Conservation (phyloP, 1,284 basidiomycete genomes). For the Golubevia pallescens region DNA sequence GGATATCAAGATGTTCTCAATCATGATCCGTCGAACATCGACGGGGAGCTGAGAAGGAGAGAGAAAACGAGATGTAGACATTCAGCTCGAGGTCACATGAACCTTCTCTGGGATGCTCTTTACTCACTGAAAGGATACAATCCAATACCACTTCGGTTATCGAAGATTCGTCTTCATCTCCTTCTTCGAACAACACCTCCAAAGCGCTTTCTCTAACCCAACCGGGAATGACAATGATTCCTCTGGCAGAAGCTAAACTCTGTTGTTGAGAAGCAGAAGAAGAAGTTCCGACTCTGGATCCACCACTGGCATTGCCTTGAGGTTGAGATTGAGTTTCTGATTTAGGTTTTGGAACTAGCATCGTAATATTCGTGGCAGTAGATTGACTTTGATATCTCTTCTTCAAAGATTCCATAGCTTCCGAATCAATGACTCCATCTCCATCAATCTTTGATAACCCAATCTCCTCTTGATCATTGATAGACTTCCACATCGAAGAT, state of each 20-base stretch:
- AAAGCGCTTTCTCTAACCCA: conserved; percentile 53
- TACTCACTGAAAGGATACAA: conserved; percentile 6
- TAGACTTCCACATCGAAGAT: neutral
- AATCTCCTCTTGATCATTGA: neutral
- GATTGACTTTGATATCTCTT: neutral
- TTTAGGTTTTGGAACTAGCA: neutral
- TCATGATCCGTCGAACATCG: too few species aligned
- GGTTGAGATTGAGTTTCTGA: neutral
- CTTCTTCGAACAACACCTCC: conserved; percentile 45
- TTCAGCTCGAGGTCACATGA: neutral
- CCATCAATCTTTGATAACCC: neutral
- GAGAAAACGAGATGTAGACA: neutral
- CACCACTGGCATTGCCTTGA: too few species aligned
- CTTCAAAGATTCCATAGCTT: conserved; percentile 3
- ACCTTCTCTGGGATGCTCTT: too few species aligned
- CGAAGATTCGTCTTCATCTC: conserved; percentile 37
- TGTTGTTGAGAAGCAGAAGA: neutral
- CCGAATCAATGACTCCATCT: conserved; percentile 3
- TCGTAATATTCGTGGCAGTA: neutral
- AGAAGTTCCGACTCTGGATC: neutral
- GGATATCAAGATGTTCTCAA: too few species aligned
- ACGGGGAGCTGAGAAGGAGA: too few species aligned
- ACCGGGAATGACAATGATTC: conserved; percentile 39
- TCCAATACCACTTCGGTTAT: neutral
- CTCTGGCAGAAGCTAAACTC: neutral